A percentile compares a stretch with the other conserved stretches of the same genome.
Evolutionary conservation across 1,284 basidiomycete species (phyloP).

Genomic region (Spongiforma sp.): DNA sequence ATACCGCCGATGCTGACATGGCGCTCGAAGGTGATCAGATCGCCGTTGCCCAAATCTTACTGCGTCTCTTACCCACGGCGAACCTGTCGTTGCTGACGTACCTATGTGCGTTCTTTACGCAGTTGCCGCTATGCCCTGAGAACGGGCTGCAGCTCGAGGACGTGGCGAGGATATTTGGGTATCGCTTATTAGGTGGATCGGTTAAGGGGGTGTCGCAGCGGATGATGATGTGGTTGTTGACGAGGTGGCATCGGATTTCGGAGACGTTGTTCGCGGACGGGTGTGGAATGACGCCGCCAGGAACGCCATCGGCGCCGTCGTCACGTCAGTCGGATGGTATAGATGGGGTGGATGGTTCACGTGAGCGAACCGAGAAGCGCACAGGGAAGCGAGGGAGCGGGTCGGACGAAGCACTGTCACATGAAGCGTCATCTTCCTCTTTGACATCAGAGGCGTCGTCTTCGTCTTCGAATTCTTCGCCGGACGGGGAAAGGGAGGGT

Average conservation of each 20-base stretch:
- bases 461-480: slow-evolving; percentile 3
- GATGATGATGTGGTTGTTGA: slow-evolving; percentile 38
- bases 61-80: slow-evolving; percentile 63
- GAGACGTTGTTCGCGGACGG: slow-evolving; percentile 31
- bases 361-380: slow-evolving; percentile 21
- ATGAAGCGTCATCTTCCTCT: slow-evolving; percentile 19
- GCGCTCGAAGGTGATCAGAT: slow-evolving; percentile 42
- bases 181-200: slow-evolving; percentile 31
- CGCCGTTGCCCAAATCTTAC: slow-evolving; percentile 54
- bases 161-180: slow-evolving; percentile 38
- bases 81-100: slow-evolving; percentile 65
- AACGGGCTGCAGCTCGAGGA: slow-evolving; percentile 37
- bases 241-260: slow-evolving; percentile 32
- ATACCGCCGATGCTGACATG: slow-evolving; percentile 22
- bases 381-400: slow-evolving; percentile 15
- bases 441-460: no score
- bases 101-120: slow-evolving; percentile 63
- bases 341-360: not conserved
- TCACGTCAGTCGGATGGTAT: not conserved
- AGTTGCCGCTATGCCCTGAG: slow-evolving; percentile 38
- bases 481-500: not conserved
- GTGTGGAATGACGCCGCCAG: slow-evolving; percentile 29
- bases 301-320: slow-evolving; percentile 11
- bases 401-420: not conserved
- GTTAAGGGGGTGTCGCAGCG: slow-evolving; percentile 31